Conservation (phyloP, 495 filamentous ascomycete genomes). For the Hyphodiscus hymeniophilus region DNA sequence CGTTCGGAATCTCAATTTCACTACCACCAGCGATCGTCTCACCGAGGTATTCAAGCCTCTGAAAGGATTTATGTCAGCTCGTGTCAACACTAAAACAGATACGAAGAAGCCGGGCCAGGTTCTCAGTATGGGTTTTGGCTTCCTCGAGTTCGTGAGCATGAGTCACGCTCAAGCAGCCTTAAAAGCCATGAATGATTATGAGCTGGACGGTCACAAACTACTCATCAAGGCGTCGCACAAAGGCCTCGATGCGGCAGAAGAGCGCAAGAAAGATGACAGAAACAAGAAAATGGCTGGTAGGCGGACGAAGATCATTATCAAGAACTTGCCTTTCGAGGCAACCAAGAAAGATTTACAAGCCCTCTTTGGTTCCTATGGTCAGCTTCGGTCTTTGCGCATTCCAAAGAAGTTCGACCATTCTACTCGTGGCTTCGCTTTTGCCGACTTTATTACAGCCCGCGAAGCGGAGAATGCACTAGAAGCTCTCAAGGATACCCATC, state of each 20-base stretch:
- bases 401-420: conserved; percentile 88
- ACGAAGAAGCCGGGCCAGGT: conserved; percentile 74
- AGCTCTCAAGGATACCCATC: conserved; percentile 85
- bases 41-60: conserved; percentile 68
- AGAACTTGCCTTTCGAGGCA: conserved; percentile 95
- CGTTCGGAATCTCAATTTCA: conserved; percentile 86
- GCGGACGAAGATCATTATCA: conserved; percentile 91
- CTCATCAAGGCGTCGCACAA: conserved; percentile 77
- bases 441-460: conserved; percentile 83
- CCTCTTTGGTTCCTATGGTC: conserved; percentile 82
- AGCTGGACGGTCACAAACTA: conserved; percentile 78
- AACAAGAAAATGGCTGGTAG: conserved; percentile 65
- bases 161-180: conserved; percentile 69
- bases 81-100: conserved; percentile 80
- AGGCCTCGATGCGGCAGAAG: conserved; percentile 77
- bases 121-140: conserved; percentile 95
- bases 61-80: conserved; percentile 76
- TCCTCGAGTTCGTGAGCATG: conserved; percentile 77
- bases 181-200: conserved; percentile 76
- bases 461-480: conserved; percentile 93
- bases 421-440: conserved; percentile 92
- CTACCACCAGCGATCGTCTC: conserved; percentile 69
- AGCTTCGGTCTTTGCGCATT: conserved; percentile 83
- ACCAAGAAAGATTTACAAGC: conserved; percentile 78
- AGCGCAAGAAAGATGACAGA: conserved; percentile 68